Evolutionary conservation across 495 filamentous ascomycete genomes (phyloP), one percentile per base, ranked within the genome.

Genomic region (Durotheca rogersii): DNA sequence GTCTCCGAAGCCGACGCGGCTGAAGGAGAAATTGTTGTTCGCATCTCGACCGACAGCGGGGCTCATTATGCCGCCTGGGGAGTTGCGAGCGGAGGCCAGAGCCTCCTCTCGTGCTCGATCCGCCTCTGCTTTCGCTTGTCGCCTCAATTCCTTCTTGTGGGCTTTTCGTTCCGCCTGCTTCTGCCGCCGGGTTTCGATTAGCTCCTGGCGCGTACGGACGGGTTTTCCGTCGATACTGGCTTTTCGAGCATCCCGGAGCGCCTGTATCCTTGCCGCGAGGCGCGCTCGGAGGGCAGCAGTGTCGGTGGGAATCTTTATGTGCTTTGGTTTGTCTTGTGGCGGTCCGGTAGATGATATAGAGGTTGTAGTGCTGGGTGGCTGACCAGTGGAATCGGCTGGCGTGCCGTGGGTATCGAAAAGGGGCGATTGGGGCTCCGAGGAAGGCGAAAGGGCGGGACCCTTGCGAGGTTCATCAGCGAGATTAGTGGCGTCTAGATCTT

Each of bases 81-180:
- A 68, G 72, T 83, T 66, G 70, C 83, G 51, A 71, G 76, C 53
- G 78, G 80, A 61, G 51, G 82, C 79, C 41, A 90, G 80, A 39
- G 80, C 80, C 58, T 87, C 85, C 55, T 87, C 84, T 29, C 81
- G 79, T 43, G 81, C 78, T 15, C 70, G 76, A 43, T 86, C 79
- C 60, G 90, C 88, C 58, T 90, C 87, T 44, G 85, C 77, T 65
- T 86, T 89, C 19, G 85, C 85, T 45, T 87, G 79, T 51, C 77
- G 74, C 10, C 90, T 77, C 34, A 88, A 63, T 37, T 88, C 84
- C 64, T 94, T 90, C 72, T 95, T 97, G 66, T 89, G 86, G 29
- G 84, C 82, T 66, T 87, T 89, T 32, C 90, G 84, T 58, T 88
- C 78, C 40, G 87, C 82, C 64, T 92, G 89, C 70, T 95, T 96